Percentiles rank a stretch among this genome's conserved stretches.
Evolutionary conservation across 2,329 filamentous ascomycete genomes (phyloP).

Genomic region (Aspergillus latus): DNA sequence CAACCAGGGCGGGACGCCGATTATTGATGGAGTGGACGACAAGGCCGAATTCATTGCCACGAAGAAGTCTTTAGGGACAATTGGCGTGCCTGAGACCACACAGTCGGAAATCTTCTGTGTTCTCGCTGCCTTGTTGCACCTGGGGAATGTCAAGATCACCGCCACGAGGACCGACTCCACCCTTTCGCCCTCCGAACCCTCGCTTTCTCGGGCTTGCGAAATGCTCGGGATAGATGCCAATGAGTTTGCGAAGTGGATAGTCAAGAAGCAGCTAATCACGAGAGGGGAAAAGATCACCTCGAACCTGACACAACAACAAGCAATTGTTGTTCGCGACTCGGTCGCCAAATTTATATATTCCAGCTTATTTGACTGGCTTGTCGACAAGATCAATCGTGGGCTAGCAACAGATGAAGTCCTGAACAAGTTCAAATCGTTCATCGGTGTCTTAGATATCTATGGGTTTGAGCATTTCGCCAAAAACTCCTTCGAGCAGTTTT

Average conservation of each 20-base stretch:
- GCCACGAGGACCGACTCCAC: constrained; percentile 86
- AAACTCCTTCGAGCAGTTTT: constrained; percentile 99
- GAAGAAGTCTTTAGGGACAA: constrained; percentile 78
- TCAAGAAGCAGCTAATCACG: constrained; percentile 97
- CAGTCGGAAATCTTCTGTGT: constrained; percentile 87
- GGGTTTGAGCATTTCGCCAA: constrained; percentile 99
- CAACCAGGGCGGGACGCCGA: constrained; percentile 88
- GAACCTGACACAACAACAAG: constrained; percentile 90
- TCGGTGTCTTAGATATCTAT: constrained; percentile 98
- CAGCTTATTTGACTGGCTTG: constrained; percentile 96
- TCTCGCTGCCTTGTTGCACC: constrained; percentile 84
- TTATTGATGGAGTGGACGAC: constrained; percentile 93
- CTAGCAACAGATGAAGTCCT: constrained; percentile 87
- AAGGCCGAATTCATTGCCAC: constrained; percentile 91
- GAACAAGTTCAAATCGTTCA: constrained; percentile 80
- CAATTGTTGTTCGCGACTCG: constrained; percentile 90
- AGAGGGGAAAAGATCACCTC: constrained; percentile 97
- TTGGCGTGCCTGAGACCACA: constrained; percentile 73
- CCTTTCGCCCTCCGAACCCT: constrained; percentile 75
- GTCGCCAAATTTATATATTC: constrained; percentile 99
- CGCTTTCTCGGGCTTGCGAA: constrained; percentile 74
- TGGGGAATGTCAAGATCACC: constrained; percentile 95
- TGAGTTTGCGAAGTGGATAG: constrained; percentile 95
- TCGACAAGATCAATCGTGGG: constrained; percentile 89
- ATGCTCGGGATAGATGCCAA: constrained; percentile 83